A percentile compares a stretch with the other conserved stretches of the same genome.
Conservation (phyloP, 2,329 filamentous ascomycete genomes). For the Pochonia chlamydosporia region DNA sequence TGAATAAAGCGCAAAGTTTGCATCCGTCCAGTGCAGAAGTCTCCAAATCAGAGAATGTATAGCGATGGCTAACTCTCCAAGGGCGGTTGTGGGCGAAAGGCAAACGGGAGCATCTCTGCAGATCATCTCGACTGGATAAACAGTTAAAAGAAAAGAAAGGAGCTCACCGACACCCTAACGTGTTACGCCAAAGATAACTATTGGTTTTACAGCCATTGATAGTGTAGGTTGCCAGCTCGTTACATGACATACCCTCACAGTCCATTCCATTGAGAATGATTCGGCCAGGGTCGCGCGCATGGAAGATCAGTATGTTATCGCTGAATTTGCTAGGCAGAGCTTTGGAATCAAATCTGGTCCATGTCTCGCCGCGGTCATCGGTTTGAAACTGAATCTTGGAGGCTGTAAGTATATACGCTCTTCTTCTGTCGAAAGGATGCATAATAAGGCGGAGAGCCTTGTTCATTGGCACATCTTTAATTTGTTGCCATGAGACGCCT, state of each 20-base stretch:
- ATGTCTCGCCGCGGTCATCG: slow-evolving; percentile 73
- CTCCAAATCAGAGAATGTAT: too few species aligned
- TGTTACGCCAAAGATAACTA: slow-evolving; percentile 60
- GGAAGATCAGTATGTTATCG: slow-evolving; percentile 60
- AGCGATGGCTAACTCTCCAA: too few species aligned
- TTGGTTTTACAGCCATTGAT: slow-evolving; percentile 74
- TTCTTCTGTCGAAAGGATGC: slow-evolving; percentile 72
- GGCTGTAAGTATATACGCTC: slow-evolving; percentile 74
- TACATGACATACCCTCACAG: slow-evolving; percentile 60
- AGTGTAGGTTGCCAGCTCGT: slow-evolving; percentile 66
- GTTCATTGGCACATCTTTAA: slow-evolving; percentile 60
- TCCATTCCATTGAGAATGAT: slow-evolving; percentile 78
- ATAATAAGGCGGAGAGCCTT: slow-evolving; percentile 59
- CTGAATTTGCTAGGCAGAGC: slow-evolving; percentile 50
- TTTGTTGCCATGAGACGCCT: slow-evolving; percentile 67
- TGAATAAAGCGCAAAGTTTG: too few species aligned
- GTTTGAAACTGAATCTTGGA: slow-evolving; percentile 74
- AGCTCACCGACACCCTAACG: slow-evolving; percentile 84
- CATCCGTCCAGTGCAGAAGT: too few species aligned
- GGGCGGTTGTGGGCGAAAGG: too few species aligned
- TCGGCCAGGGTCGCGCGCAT: slow-evolving; percentile 75
- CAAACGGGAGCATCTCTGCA: too few species aligned
- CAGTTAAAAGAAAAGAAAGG: too few species aligned
- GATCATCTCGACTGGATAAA: too few species aligned
- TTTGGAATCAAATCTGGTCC: slow-evolving; percentile 66